phyloP scores from a whole-genome alignment of 305 asterid species.

The Nicotiana rustica region DNA sequence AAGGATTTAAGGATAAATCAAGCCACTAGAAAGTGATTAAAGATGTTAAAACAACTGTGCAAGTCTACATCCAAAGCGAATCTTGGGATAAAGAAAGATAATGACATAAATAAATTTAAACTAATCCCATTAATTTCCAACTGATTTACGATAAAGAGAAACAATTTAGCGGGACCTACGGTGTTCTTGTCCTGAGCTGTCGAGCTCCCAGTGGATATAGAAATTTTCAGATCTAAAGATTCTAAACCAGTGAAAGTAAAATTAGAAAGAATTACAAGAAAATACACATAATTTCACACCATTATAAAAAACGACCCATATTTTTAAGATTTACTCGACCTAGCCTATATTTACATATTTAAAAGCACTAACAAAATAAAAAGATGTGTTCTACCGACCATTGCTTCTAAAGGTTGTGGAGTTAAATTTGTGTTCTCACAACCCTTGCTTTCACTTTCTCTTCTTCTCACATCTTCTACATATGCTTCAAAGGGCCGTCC shows the following conservation, averaged over 20 bases:
- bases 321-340: too few relatives aligned
- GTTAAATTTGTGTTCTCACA: too few relatives aligned
- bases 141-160: not conserved
- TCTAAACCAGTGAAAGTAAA: not conserved
- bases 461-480: too few relatives aligned
- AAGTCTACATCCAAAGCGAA: not conserved
- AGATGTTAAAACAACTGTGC: not conserved
- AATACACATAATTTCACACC: too few relatives aligned
- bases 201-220: not conserved
- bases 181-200: not conserved
- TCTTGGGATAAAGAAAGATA: constrained; percentile 13
- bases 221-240: not conserved
- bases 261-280: too few relatives aligned
- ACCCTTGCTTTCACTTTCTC: too few relatives aligned
- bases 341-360: too few relatives aligned
- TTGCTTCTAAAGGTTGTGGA: too few relatives aligned
- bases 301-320: too few relatives aligned
- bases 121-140: not conserved
- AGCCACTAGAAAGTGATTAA: not conserved
- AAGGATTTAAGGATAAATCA: not conserved
- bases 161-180: not conserved
- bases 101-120: not conserved
- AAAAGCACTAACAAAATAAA: too few relatives aligned
- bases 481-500: too few relatives aligned
- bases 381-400: too few relatives aligned